Base-by-base conservation (phyloP, 805 yeast genomes). In the Candida dendrica region DNA sequence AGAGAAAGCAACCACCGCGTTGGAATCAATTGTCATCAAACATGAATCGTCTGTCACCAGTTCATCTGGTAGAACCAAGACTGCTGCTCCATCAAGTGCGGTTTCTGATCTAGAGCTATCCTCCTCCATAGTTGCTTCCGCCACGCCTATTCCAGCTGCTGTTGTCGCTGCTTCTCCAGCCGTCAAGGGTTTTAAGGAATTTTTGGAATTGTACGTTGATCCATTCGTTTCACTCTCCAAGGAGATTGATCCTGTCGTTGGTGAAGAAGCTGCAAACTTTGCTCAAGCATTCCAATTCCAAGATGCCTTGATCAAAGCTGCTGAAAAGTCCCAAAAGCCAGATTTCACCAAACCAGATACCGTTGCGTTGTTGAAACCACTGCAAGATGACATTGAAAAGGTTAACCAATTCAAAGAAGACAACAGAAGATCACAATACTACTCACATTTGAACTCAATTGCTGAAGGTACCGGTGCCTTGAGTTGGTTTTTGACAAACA, bases 401-500 rank as follows among this genome's bases (percentile, higher is more conserved):
- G 77, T 87, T 48, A 73, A 71, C 44, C 74, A 73, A 18, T 53
- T 84, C 51, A 85, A 91, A 52, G 97, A 93, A 50, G 67, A 69
- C 34, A 84, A 86, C 61, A 79, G 96, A 51, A 69, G 71, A 38
- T 81, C 86, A 20, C 73, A 75, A 48, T 72, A 66, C 49, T 74
- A 71, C 59, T 77, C 85, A 54, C 86, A 85, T 58, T 72, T 93
- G 61, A 87, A 83, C 52, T 76, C 97, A 2, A 72, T 93, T 34
- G 77, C 89, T 20, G 98, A 93, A 59, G 97, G 96, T 39, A 77
- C 84, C 9, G 89, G 96, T 10, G 87, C 85, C 6, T 69, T 90
- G 41, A 95, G 95, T 19, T 93, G 99, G 99, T 75, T 91, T 47
- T 78, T 86, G 16, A 75, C 77, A 6, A 77, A 72, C 3, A 79